Conservation (phyloP, 768 basidiomycete species). For the Tricholoma sp. region DNA sequence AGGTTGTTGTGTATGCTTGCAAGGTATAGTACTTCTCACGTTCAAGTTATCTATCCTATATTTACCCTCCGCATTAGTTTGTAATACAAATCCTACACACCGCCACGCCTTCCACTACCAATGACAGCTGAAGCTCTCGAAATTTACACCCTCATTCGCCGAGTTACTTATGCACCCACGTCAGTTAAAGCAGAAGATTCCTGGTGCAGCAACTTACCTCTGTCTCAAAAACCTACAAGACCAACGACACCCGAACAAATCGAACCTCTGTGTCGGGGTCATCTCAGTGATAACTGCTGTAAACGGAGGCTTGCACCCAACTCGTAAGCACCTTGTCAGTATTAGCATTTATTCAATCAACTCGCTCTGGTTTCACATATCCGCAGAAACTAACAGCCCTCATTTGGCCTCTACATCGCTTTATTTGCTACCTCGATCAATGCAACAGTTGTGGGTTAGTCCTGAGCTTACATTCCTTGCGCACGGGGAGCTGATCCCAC, state of each 20-base stretch:
- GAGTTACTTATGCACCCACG: conserved; percentile 76
- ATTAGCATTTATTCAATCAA: no score
- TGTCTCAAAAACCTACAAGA: no score
- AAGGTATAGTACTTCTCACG: conserved; percentile 46
- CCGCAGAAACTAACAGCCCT: conserved; percentile 26
- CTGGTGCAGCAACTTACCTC: conserved; percentile 41
- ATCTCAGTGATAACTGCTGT: no score
- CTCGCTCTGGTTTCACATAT: conserved; percentile 19
- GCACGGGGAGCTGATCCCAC: conserved; percentile 34
- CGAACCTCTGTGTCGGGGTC: conserved; percentile 43
- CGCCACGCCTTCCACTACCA: conserved; percentile 57
- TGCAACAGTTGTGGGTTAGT: no score
- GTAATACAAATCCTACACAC: conserved; percentile 82
- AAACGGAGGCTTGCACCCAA: conserved; percentile 65
- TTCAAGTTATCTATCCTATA: not conserved
- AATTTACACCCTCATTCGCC: conserved; percentile 56
- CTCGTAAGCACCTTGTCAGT: no score
- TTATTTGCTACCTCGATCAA: no score
- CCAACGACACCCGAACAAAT: conserved; percentile 13
- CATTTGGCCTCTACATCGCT: conserved; percentile 19
- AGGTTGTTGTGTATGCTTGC: conserved; percentile 78
- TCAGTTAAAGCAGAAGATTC: conserved; percentile 59
- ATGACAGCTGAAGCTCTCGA: conserved; percentile 35
- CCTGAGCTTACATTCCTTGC: conserved; percentile 52
- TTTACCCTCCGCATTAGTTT: conserved; percentile 45